Base-by-base conservation (phyloP, 345 rosid genomes). In the Camelina neglecta region DNA sequence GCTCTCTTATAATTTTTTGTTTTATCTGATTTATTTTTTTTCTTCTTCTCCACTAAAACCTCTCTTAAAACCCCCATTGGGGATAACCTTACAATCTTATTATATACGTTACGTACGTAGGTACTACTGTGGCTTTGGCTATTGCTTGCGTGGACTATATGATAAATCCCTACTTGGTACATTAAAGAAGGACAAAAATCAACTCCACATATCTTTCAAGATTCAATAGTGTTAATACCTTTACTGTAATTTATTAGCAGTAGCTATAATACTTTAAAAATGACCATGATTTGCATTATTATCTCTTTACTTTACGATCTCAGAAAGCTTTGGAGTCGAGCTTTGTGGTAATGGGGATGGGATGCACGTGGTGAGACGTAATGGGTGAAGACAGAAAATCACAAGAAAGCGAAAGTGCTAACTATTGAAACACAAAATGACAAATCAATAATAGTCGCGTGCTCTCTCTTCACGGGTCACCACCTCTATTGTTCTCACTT, bases 401-500 rank as follows among this genome's bases (percentile, higher is more conserved):
- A 77, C 77, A 78, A 78, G 81, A 78, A 71, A 72, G 77, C 56
- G 48, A 78, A 77, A 65, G 55, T 24, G 45, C 55, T 24, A 71
- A 71, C 68, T 26, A 51, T 65, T 66, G 23, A 65, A 65, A 65
- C 77, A 78, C 77, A 58, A 50, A 31, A 41, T 66, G 81, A 78
- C 81, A 78, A 72, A 67, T 35, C 57, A 36, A 48, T 50, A 11
- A 58, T 59, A 39, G 61, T 72, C 38, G 57, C 73, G 65, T 78
- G 77, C 73, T 72, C 11, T 60, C 77, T 60, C 77, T 72, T 78
- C 81, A 78, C 81, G 81, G 81, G 73, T 71, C 76, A 58, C 75
- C 72, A 35, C 57, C 73, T 60, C 73, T 71, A 49, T 36, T 55
- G 23, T 48, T 73, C 65, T 61, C 64, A 69, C 78, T 38, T 50